phyloP scores from a whole-genome alignment of 108 stramenopile species.

The Skeletonema potamos region DNA sequence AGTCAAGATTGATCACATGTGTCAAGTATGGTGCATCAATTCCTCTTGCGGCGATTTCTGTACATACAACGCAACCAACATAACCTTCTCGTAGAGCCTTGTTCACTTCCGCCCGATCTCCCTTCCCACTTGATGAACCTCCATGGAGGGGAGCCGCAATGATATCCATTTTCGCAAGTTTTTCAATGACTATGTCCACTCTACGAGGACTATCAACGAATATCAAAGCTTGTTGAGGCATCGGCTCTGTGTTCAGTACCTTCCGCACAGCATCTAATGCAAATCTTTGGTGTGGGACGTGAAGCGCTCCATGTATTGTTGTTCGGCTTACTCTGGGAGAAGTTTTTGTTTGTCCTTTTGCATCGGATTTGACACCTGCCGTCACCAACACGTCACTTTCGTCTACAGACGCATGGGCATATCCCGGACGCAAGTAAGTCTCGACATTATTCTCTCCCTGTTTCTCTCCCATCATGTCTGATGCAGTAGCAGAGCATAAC shows the following conservation, averaged over 20 bases:
- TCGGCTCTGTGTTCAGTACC: constrained; percentile 83
- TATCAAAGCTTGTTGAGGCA: constrained; percentile 85
- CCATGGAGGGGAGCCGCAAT: constrained; percentile 84
- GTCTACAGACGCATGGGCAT: constrained; percentile 71
- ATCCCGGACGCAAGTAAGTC: constrained; percentile 66
- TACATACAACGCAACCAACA: constrained; percentile 86
- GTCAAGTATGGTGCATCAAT: constrained; percentile 87
- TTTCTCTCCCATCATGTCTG: constrained; percentile 60
- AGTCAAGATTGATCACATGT: constrained; percentile 87
- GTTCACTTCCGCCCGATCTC: constrained; percentile 84
- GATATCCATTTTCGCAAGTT: constrained; percentile 74
- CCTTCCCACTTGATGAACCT: constrained; percentile 71
- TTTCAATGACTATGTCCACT: constrained; percentile 79
- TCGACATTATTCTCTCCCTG: constrained; percentile 27
- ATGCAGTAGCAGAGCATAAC: constrained; percentile 84
- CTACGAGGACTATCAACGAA: constrained; percentile 83
- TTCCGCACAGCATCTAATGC: constrained; percentile 76
- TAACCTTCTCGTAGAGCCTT: constrained; percentile 82
- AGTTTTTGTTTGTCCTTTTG: constrained; percentile 16
- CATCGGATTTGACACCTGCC: constrained; percentile 17
- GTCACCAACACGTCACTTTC: constrained; percentile 67
- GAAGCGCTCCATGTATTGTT: constrained; percentile 80
- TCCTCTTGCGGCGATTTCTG: constrained; percentile 88
- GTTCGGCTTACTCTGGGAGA: constrained; percentile 69
- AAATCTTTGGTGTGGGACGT: constrained; percentile 72